phyloP scores from a whole-genome alignment of 495 filamentous ascomycete genomes.

The Aspergillus leporis region DNA sequence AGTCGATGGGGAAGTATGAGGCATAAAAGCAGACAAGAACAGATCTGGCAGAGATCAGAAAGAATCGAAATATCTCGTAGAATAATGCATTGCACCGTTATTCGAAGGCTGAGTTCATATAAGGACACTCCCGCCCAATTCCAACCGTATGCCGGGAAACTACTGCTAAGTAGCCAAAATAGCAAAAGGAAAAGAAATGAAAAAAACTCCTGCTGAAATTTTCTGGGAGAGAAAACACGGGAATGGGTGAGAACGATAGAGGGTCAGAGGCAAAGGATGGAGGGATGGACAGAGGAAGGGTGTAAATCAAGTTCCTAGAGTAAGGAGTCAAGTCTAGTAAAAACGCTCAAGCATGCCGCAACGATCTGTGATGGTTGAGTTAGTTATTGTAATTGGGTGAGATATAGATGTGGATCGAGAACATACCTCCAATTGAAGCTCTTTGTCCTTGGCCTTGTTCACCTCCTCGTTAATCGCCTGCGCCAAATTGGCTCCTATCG shows the following conservation, averaged over 20 bases:
- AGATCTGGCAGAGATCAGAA: constrained; percentile 10
- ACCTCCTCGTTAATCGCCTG: constrained; percentile 86
- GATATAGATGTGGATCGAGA: not conserved
- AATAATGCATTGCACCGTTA: constrained; percentile 28
- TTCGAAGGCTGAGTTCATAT: constrained; percentile 26
- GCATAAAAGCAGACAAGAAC: constrained; percentile 8
- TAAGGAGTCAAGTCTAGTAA: constrained; percentile 92
- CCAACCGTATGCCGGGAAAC: constrained; percentile 38
- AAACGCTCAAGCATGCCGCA: constrained; percentile 93
- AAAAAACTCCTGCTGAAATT: constrained; percentile 6
- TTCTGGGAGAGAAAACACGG: constrained; percentile 12
- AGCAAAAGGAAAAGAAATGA: not conserved
- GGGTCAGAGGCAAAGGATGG: constrained; percentile 19
- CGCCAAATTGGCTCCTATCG: constrained; percentile 92
- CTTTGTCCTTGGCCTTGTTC: constrained; percentile 80
- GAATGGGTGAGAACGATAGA: constrained; percentile 15
- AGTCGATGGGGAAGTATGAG: constrained; percentile 3
- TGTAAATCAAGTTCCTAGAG: constrained; percentile 52
- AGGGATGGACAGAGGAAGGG: constrained; percentile 12
- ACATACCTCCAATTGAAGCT: constrained; percentile 88
- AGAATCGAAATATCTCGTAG: constrained; percentile 26
- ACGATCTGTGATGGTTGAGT: constrained; percentile 61
- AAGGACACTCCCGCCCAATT: constrained; percentile 30
- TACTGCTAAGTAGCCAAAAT: constrained; percentile 35
- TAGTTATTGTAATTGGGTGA: not conserved